Evolutionary conservation across 2,329 filamentous ascomycete species (phyloP), one percentile per base, ranked within the genome.

Genomic region (Aspergillus fijiensis): DNA sequence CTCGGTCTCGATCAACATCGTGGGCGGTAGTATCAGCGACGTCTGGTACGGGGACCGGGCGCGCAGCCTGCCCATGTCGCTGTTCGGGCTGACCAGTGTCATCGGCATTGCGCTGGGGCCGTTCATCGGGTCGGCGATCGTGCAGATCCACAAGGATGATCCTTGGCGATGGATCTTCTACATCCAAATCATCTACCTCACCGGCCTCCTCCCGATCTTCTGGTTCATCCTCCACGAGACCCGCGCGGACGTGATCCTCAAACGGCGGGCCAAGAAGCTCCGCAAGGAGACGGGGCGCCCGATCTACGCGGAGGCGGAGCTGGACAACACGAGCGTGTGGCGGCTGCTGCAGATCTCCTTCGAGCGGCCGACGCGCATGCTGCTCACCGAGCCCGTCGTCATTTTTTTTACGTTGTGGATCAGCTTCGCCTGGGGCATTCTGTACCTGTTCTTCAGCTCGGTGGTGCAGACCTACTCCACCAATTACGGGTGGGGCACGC

Each of bases 161-260:
- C 72, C 73, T 1, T 80, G 78, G 78, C 67, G 77, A 64, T 81
- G 79, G 78, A 79, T 81, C 42, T 81, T 78, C 61, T 72, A 77
- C 29, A 70, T 77, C 27, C 78, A 80, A 21, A 79, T 81, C 33
- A 77, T 80, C 51, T 76, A 79, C 61, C 77, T 79, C 35, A 74
- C 74, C 3, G 77, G 67, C 0, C 63, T 79, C 5, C 73, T 80
- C 1, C 77, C 79, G 0, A 51, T 80, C 1, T 71, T 81, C 48
- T 77, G 72, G 65, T 57, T 81, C 2, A 67, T 80, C 39, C 72
- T 80, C 21, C 69, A 71, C 9, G 77, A 80, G 58, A 79, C 77
- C 2, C 73, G 78, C 16, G 72, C 71, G 10, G 76, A 79, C 56
- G 76, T 80, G 14, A 78, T 80, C 49, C 67, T 80, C 5, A 66